Percentiles rank a stretch among this genome's conserved stretches.
These are phyloP conservation scores for Cladosporium austrohemisphaericum DNA, from an alignment of 2,329 filamentous ascomycete species.

Conservation along the genomic window DNA sequence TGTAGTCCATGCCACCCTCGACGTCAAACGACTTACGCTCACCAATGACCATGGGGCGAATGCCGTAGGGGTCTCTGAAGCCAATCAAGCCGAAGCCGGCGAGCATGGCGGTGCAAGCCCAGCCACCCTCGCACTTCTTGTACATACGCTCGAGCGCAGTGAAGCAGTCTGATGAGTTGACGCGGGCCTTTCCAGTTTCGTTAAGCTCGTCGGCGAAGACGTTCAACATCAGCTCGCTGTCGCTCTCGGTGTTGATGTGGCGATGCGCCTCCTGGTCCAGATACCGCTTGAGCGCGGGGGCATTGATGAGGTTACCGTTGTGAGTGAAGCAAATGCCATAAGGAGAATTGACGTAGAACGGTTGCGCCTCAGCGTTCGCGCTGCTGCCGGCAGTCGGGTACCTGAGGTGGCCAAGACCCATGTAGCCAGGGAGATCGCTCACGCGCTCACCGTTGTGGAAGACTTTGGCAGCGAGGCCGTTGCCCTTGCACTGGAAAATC, in stretches of 20 bases:
- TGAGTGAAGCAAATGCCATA: constrained; percentile 79
- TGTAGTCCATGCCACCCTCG: constrained; percentile 68
- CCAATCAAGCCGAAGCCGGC: constrained; percentile 76
- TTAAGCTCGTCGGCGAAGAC: constrained; percentile 80
- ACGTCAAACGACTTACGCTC: constrained; percentile 52
- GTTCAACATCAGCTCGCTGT: constrained; percentile 84
- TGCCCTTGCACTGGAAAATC: constrained; percentile 86
- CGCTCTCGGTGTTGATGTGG: constrained; percentile 86
- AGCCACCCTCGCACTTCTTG: constrained; percentile 67
- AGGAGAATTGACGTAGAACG: constrained; percentile 84
- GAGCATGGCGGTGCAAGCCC: constrained; percentile 77
- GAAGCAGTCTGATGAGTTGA: constrained; percentile 75
- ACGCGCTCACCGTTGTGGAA: constrained; percentile 76
- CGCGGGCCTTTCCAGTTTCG: constrained; percentile 74
- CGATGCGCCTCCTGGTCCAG: constrained; percentile 75
- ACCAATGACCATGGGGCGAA: constrained; percentile 77
- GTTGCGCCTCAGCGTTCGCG: constrained; percentile 80
- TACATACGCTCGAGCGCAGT: constrained; percentile 69
- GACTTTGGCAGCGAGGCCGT: constrained; percentile 80
- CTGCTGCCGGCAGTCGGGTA: constrained; percentile 88
- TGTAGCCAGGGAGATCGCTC: constrained; percentile 72
- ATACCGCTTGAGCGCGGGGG: constrained; percentile 63
- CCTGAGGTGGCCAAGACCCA: constrained; percentile 80
- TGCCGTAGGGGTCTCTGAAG: constrained; percentile 76
- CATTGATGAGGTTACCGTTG: constrained; percentile 87